These are phyloP conservation scores for Microbotryum silenes-acaulis DNA, from an alignment of 1,284 basidiomycete species.

Conservation along the genomic window DNA sequence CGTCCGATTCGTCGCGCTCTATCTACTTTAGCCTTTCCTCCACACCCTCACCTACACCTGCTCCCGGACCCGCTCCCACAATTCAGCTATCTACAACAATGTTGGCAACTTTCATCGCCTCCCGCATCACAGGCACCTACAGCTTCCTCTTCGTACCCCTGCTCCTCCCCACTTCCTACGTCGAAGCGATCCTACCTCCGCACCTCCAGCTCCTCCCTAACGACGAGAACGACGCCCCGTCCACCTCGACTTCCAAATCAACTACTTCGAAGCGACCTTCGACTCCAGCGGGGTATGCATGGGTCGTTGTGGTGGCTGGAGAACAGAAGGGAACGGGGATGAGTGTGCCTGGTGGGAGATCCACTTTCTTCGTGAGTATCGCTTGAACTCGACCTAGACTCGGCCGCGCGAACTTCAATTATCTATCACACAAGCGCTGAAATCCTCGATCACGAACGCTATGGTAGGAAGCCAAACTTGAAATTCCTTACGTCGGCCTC, in stretches of 20 bases:
- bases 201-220: conserved; percentile 5
- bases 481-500: conserved; percentile 18
- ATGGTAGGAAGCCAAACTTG: conserved; percentile 22
- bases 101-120: conserved; percentile 8
- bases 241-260: not conserved
- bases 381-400: not conserved
- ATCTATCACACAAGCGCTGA: not conserved
- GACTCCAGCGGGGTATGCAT: conserved; percentile 1
- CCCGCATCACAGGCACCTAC: conserved; percentile 16
- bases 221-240: not conserved
- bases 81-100: not conserved
- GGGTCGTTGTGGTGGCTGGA: conserved; percentile 16
- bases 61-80: too few relatives aligned
- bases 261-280: not conserved
- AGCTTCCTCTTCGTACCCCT: conserved; percentile 11
- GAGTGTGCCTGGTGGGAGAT: conserved; percentile 8
- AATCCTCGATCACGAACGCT: too few relatives aligned
- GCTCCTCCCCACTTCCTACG: conserved; percentile 10
- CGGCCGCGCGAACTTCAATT: not conserved
- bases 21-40: too few relatives aligned
- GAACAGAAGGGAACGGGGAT: conserved; percentile 18
- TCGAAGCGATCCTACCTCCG: conserved; percentile 14
- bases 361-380: conserved; percentile 3
- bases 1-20: too few relatives aligned
- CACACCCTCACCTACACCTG: too few relatives aligned